A percentile compares a stretch with the other conserved stretches of the same genome.
These are phyloP conservation scores for Boletus huronensis DNA, from an alignment of 768 basidiomycete genomes.

Conservation along the genomic window DNA sequence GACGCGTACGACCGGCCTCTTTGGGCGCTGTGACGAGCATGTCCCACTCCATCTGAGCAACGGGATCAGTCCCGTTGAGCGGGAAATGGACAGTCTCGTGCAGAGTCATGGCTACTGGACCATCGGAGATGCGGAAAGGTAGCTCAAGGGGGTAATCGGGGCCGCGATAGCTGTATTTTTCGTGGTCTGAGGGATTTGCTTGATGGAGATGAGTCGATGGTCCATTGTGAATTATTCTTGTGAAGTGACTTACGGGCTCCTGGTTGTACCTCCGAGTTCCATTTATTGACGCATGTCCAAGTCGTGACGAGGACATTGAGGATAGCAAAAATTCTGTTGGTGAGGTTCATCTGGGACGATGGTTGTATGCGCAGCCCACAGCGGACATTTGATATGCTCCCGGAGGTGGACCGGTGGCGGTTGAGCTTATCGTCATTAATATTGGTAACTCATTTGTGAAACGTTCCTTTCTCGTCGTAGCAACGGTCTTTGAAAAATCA, in stretches of 20 bases:
- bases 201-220: neutral
- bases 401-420: no score
- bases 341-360: neutral
- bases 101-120: conserved; percentile 12
- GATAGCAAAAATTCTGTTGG: neutral
- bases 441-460: neutral
- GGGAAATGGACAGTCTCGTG: conserved; percentile 12
- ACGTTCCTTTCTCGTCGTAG: neutral
- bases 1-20: conserved; percentile 9
- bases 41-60: conserved; percentile 10
- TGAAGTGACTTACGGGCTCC: neutral
- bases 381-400: neutral
- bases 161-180: conserved; percentile 9
- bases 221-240: neutral
- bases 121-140: neutral
- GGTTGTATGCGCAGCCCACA: neutral
- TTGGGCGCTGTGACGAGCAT: conserved; percentile 6
- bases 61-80: conserved; percentile 2
- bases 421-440: neutral
- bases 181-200: neutral
- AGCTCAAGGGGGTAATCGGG: conserved; percentile 10
- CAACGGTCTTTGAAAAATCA: no score
- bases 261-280: neutral
- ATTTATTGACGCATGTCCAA: conserved; percentile 1
- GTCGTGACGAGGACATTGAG: conserved; percentile 4